phyloP scores from a whole-genome alignment of 2,329 filamentous ascomycete species.

The Lithohypha guttulata region DNA sequence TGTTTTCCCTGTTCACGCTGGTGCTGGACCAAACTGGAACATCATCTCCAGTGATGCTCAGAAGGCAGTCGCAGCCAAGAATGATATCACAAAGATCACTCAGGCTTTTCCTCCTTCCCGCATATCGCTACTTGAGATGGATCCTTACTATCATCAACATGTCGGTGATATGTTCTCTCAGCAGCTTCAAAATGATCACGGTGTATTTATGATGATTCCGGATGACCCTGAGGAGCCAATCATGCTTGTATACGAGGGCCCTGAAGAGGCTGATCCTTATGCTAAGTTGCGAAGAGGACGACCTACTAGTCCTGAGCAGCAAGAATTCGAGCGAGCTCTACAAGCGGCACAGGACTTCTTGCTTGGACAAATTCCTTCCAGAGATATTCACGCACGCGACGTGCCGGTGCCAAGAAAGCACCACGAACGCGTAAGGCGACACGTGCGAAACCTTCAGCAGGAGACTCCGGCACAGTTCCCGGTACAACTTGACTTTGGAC shows the following conservation, averaged over 20 bases:
- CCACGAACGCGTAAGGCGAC: constrained; percentile 53
- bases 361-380: constrained; percentile 34
- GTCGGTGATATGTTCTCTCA: constrained; percentile 31
- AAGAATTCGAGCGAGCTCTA: constrained; percentile 47
- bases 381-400: constrained; percentile 18
- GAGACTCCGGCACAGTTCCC: constrained; percentile 44
- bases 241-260: constrained; percentile 42
- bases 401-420: constrained; percentile 22
- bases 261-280: constrained; percentile 17
- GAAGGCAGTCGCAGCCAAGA: constrained; percentile 47
- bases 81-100: constrained; percentile 39
- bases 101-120: constrained; percentile 38
- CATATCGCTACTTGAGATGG: constrained; percentile 34
- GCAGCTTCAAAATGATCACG: constrained; percentile 33
- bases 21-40: constrained; percentile 58
- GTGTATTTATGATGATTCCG: constrained; percentile 39
- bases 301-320: constrained; percentile 44
- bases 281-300: constrained; percentile 43
- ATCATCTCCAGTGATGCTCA: constrained; percentile 79
- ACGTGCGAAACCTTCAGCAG: constrained; percentile 33
- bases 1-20: constrained; percentile 53
- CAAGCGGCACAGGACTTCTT: constrained; percentile 49
- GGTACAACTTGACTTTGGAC: constrained; percentile 37
- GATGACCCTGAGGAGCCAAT: constrained; percentile 36
- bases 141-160: constrained; percentile 41